A percentile compares a stretch with the other conserved stretches of the same genome.
phyloP scores from a whole-genome alignment of 257 asterid genomes.

The Plantago elongata region DNA sequence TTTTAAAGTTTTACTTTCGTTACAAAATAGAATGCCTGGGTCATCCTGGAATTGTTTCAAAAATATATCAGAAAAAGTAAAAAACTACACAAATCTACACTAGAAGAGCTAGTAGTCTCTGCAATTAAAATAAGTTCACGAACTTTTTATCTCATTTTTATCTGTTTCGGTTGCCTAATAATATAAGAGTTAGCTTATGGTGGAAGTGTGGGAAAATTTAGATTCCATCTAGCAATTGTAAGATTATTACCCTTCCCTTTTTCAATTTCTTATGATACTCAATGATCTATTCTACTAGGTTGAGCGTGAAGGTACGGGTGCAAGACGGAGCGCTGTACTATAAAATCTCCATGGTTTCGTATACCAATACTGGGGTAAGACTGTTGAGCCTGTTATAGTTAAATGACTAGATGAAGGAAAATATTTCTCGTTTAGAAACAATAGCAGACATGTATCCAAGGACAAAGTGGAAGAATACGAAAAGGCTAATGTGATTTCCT shows the following conservation, averaged over 20 bases:
- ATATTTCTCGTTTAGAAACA: neutral
- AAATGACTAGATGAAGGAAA: neutral
- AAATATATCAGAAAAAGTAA: no score
- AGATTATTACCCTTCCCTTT: neutral
- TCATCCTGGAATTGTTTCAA: no score
- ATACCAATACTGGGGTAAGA: neutral
- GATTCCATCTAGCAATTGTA: neutral
- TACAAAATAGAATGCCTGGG: no score
- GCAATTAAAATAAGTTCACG: no score
- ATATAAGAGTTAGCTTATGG: no score
- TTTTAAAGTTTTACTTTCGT: no score
- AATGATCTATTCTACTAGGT: conserved; percentile 39
- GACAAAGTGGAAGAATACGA: neutral
- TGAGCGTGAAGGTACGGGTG: conserved; percentile 55
- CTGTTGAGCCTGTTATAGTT: neutral
- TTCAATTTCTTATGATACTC: neutral
- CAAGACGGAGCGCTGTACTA: conserved; percentile 45
- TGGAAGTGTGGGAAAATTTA: neutral
- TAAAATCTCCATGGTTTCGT: conserved; percentile 19
- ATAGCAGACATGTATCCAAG: neutral
- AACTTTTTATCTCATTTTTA: neutral
- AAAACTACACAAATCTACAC: no score
- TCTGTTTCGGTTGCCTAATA: neutral
- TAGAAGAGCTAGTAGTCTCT: no score
- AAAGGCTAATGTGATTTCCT: neutral